Evolutionary conservation across 805 yeast genomes (phyloP), one percentile per base, ranked within the genome.

Genomic region (Metschnikowia lochheadii): DNA sequence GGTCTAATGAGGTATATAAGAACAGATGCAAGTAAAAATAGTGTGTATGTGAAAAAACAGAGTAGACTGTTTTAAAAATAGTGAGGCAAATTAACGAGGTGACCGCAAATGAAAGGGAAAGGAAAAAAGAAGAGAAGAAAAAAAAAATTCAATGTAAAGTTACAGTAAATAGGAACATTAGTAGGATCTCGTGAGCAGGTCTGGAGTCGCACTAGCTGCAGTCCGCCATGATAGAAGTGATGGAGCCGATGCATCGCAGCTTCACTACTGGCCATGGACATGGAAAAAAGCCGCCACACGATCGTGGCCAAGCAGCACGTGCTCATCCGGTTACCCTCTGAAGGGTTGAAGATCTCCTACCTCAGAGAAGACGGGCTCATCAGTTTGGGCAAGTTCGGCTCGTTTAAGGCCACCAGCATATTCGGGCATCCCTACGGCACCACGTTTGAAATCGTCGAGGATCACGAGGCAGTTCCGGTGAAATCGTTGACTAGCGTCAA

Each of bases 371-470:
- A 79, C 32, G 82, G 84, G 0, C 64, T 78, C 10, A 77, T 94
- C 17, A 81, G 82, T 49, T 75, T 94, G 56, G 99, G 99, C 1
- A 92, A 94, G 64, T 94, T 92, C 67, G 99, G 99, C 17, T 75
- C 85, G 0, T 94, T 94, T 64, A 70, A 77, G 31, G 89, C 86
- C 2, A 81, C 84, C 55, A 85, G 81, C 47, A 77, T 92, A 11
- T 66, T 92, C 38, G 97, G 97, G 2, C 84, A 76, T 59, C 86
- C 90, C 5, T 87, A 80, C 61, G 99, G 98, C 1, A 92, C 88
- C 57, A 82, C 96, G 0, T 94, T 91, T 69, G 97, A 92, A 62
- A 85, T 92, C 40, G 62, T 76, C 29, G 88, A 82, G 40, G 82
- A 80, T 52, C 72, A 72, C 34, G 60, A 64, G 29, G 81, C 82